A percentile compares a stretch with the other conserved stretches of the same genome.
Conservation (phyloP, 352 stramenopile species). For the Phytopythium litorale region DNA sequence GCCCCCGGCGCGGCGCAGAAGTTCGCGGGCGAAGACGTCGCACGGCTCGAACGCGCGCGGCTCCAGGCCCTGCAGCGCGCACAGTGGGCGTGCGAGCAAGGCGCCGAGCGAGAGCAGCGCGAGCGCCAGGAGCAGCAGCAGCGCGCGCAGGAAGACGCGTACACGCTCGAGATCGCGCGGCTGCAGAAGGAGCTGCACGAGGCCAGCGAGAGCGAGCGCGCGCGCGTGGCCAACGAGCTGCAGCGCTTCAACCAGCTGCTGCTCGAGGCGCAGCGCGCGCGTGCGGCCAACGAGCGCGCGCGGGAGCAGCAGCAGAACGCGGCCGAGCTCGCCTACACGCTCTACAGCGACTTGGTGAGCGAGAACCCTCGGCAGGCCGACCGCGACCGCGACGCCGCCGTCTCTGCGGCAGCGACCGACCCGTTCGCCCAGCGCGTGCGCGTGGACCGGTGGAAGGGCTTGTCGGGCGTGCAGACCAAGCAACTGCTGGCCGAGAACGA, state of each 20-base stretch:
- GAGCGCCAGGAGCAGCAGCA: constrained; percentile 36
- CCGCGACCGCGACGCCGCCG: neutral
- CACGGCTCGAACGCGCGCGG: constrained; percentile 47
- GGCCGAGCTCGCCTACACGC: constrained; percentile 52
- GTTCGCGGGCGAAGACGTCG: constrained; percentile 61
- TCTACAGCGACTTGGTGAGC: constrained; percentile 64
- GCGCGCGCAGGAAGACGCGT: constrained; percentile 32
- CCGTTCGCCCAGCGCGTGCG: constrained; percentile 52
- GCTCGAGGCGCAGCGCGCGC: constrained; percentile 37
- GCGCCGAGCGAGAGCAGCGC: constrained; percentile 39
- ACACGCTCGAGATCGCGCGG: constrained; percentile 52
- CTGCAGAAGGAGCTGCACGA: constrained; percentile 55
- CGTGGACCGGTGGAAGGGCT: constrained; percentile 79
- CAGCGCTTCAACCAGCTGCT: constrained; percentile 55
- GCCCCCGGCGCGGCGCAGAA: constrained; percentile 57
- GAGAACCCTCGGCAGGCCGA: constrained; percentile 59
- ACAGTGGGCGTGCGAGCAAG: constrained; percentile 61
- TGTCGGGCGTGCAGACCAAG: constrained; percentile 57
- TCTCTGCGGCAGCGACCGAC: constrained; percentile 21
- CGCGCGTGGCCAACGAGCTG: constrained; percentile 39
- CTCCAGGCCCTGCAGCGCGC: constrained; percentile 67
- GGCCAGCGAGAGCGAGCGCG: constrained; percentile 47
- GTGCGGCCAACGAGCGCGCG: constrained; percentile 20
- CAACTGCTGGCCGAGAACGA: constrained; percentile 57
- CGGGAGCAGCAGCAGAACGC: constrained; percentile 49